Base-by-base conservation (phyloP, 176 grass and related monocot species). In the Juncus effusus region DNA sequence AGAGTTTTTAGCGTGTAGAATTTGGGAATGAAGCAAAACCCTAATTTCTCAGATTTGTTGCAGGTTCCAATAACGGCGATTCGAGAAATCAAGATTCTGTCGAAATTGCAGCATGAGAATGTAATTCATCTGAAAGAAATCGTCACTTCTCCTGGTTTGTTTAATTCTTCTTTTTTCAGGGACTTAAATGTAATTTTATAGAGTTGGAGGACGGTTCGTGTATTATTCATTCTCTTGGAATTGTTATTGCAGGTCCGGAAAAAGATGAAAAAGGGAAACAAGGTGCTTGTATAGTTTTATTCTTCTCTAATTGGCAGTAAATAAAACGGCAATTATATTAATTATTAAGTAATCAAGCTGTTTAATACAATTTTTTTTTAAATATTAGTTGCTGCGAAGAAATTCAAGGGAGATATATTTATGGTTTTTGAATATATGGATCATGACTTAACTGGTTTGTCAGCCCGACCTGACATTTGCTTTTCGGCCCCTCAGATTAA, bases 91-190 rank as follows among this genome's bases (percentile, higher is more conserved):
- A 96, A 91, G 67, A 96, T 96, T 77, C 82, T 96, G 9, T 83
- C 91, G 85, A 96, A 89, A 74, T 75, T 96, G 41, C 77, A 91
- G 78, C 85, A 89, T 77, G 74, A 86, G 74, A 91, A 96, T 73
- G 93, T 91, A 60, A 88, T 96, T 67, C 89, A 88, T 50, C 82
- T 96, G 44, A 96, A 91, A 69, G 93, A 96, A 64, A 91, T 96
- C 63, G 93, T 96, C 49, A 96, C 87, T 51, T 88, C 93, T 54
- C 87, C 82, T 81, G 87, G 87, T 91, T 77, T 7, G 52, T 28
- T 42, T 10, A 12, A 40, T 16, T 54, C 55, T 61, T 39, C 13
- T 2, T 16, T 5, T 64, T 42, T 10, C 10, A 7, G 44, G 64
- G 47, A 68, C 28, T 37, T 51, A 38, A 54, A 54, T 54, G 19